Evolutionary conservation across 768 basidiomycete species (phyloP), one percentile per base, ranked within the genome.

Genomic region (Lentinula aciculospora): DNA sequence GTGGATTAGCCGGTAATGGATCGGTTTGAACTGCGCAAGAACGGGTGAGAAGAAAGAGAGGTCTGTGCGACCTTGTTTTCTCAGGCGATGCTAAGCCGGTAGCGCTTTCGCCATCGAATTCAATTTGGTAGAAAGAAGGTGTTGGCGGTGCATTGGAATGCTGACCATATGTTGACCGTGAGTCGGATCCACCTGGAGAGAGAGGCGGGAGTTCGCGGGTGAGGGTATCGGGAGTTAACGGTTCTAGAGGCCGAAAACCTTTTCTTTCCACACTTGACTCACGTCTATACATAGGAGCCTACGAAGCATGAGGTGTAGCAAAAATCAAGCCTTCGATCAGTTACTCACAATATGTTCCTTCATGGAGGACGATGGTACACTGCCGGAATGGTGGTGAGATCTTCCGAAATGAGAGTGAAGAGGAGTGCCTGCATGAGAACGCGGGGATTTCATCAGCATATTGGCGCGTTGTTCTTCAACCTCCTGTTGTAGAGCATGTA

Each of bases 1-100:
- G 68, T 19, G 65, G 50, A 17, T 17, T 69, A 3, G 51, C 13
- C 29, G 71, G 60, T 53, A 63, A 71, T 27, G 63, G 64, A 44
- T 91, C 88, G 1, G 89, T 91, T 66, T 92, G 92, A 6, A 88
- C 79, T 12, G 80, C 85, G 44, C 81, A 78, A 27, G 84, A 85
- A 2, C 82, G 79, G 23, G 81, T 84, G 4, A 85, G 75, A 19
- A 86, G 76, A 53, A 85, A 68, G 10, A 80, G 67, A 6, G 80
- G 70, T 62, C 75, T 76, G 59, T 76, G 71, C 25, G 71, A 61
- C 59, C 73, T 66, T 19, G 73, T 63, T 59, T 69, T 74, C 59
- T 79, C 77, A 0, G 66, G 61, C 10, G 72, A 65, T 45, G 63
- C 50, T 36, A 61, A 49, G 13, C 56, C 58, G 44, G 71, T 71